Evolutionary conservation across 2,329 filamentous ascomycete genomes (phyloP).

Genomic region (Stagonosporopsis tanaceti): DNA sequence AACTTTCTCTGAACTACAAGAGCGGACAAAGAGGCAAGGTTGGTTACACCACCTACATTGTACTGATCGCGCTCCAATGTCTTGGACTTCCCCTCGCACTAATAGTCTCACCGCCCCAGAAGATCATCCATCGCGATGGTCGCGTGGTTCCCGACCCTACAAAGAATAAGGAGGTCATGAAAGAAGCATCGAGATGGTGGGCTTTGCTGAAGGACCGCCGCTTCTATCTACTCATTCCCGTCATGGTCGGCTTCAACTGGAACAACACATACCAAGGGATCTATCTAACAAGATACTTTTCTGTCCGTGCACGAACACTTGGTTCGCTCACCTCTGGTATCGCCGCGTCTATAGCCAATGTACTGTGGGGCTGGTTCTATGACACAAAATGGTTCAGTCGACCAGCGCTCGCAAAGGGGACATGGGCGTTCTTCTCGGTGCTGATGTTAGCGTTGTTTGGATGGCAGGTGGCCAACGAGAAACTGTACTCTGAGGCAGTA

Average conservation of each 20-base stretch:
- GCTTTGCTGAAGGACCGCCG: slow-evolving; percentile 54
- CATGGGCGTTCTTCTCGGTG: slow-evolving; percentile 54
- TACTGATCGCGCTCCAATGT: slow-evolving; percentile 56
- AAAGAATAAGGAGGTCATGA: slow-evolving; percentile 50
- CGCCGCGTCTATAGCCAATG: slow-evolving; percentile 55
- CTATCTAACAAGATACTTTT: slow-evolving; percentile 63
- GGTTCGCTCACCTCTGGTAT: slow-evolving; percentile 57
- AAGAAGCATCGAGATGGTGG: slow-evolving; percentile 50
- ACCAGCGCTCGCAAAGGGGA: slow-evolving; percentile 52
- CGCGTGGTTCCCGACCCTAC: slow-evolving; percentile 43
- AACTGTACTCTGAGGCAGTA: slow-evolving; percentile 52
- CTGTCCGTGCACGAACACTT: slow-evolving; percentile 58
- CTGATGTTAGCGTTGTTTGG: slow-evolving; percentile 56
- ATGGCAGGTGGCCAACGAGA: slow-evolving; percentile 60
- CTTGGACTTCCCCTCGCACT: slow-evolving; percentile 57
- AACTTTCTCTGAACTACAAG: slow-evolving; percentile 59
- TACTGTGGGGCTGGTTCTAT: slow-evolving; percentile 61
- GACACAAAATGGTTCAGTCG: slow-evolving; percentile 55
- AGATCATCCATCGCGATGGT: slow-evolving; percentile 55
- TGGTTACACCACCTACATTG: slow-evolving; percentile 52
- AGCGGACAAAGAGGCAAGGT: slow-evolving; percentile 56
- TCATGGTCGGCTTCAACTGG: slow-evolving; percentile 61
- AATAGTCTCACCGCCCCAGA: slow-evolving; percentile 56
- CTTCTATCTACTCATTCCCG: slow-evolving; percentile 59
- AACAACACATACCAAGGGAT: slow-evolving; percentile 61